These are phyloP conservation scores for Amanita phalloides DNA, from an alignment of 768 basidiomycete species.

Conservation along the genomic window DNA sequence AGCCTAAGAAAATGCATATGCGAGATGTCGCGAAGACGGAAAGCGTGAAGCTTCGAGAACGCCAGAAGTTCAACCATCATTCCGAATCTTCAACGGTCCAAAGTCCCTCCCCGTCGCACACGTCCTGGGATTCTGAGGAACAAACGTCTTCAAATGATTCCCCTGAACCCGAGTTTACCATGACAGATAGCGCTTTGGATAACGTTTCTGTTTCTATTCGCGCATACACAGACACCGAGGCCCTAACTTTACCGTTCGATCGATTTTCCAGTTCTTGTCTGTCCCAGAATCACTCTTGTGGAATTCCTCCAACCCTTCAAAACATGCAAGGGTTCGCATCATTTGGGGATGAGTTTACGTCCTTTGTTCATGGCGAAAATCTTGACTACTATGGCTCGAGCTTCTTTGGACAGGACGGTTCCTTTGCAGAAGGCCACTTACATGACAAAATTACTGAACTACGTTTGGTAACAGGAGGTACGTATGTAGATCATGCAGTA, in stretches of 20 bases:
- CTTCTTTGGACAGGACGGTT: background rate
- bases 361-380: background rate
- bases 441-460: background rate
- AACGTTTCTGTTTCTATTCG: background rate
- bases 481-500: background rate
- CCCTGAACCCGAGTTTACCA: background rate
- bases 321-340: background rate
- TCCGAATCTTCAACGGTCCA: background rate
- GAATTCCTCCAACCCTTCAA: background rate
- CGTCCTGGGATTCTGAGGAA: background rate
- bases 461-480: background rate
- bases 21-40: background rate
- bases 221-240: background rate
- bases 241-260: background rate
- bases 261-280: background rate
- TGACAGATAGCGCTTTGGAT: background rate
- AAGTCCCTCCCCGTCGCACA: background rate
- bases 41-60: background rate
- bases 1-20: background rate
- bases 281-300: background rate
- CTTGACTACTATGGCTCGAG: background rate
- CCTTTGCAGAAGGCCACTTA: background rate
- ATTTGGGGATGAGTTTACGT: background rate
- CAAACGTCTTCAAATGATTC: constrained; percentile 1
- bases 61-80: background rate